Base-by-base conservation (phyloP, 768 basidiomycete genomes). In the Phanerochaete carnosa region DNA sequence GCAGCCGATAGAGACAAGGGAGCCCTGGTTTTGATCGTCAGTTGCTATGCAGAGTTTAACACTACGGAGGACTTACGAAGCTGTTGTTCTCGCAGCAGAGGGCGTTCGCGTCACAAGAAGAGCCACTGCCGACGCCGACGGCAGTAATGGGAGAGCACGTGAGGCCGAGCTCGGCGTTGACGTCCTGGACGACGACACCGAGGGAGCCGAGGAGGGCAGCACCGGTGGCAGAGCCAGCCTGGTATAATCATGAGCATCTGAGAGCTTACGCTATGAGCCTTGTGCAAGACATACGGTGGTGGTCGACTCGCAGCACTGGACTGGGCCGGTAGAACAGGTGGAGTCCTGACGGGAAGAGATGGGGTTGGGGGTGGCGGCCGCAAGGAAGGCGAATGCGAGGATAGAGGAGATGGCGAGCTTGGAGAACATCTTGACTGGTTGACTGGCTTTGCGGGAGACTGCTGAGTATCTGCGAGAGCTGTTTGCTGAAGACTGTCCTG, bases 1-100 rank as follows among this genome's bases (percentile, higher is more conserved):
- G 37, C 62, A 63, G 45, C 62, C 62, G 53, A 63, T 63, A n/a
- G 62, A 63, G 35, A 63, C 33, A 39, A 59, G 58, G 19, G 22
- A 23, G 52, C 62, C 62, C 62, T 63, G 35, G n/a, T 2, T 46
- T 22, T 11, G 26, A 7, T 7, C 28, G 19, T 56, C 15, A 23
- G 45, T 7, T 28, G 25, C 30, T 7, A 25, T 15, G 23, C 7
- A 39, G 12, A 43, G 23, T 16, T 2, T 45, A 29, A 51, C 22
- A 19, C 25, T 16, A 29, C 39, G 4, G 19, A 35, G n/a, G 25
- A 57, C 62, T 49, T 32, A 63, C 62, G 49, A 61, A 51, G 28
- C 45, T 50, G 59, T 61, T 63, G 58, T 64, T 50, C 56, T 63
- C 59, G 54, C 65, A 66, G 63, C 65, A 66, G 16, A 66, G 63